Base-by-base conservation (phyloP, 371 early-diverging fungal genomes). In the Gilbertella persicaria region DNA sequence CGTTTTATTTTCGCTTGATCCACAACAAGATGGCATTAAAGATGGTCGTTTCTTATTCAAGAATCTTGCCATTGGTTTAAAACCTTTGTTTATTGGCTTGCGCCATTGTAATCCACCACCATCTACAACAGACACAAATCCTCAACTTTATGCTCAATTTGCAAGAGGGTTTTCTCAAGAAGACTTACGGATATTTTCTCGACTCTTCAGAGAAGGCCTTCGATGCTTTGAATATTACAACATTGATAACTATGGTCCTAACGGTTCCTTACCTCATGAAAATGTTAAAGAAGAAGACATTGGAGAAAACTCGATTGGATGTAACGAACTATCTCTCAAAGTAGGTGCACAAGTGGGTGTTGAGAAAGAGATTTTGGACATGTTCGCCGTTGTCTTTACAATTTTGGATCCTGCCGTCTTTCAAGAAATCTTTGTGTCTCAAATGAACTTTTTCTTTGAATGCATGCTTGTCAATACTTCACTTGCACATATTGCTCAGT, bases 361-460 rank as follows among this genome's bases (percentile, higher is more conserved):
- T 19, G 94, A 92, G 53, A 94, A 92, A 56, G 98, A 99, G 53
- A 84, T 89, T 4, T 73, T 95, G 17, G 99, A 99, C 48, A 84
- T 83, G 44, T 95, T 98, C 74, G 90, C 93, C 1, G 83, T 88
- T 21, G 85, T 94, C 3, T 97, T 97, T 71, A 88, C 90, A 6
- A 61, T 77, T 24, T 69, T 97, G 4, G 97, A 98, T 50, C 93
- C 94, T 1, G 85, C 94, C 5, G 85, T 96, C 0, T 97, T 97
- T 69, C 96, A 96, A 63, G 99, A 99, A 57, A 87, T 99, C 3
- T 92, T 98, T 62, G 74, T 90, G 1, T 86, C 94, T 0, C 90
- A 97, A 62, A 89, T 98, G 54, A 85, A 78, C n/a, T 91, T 83
- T 55, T 80, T 97, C n/a, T 93, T 96, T 65, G 88, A 94, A 4